These are phyloP conservation scores for Nepenthes alata DNA, from an alignment of 179 eudicot species.

Conservation along the genomic window DNA sequence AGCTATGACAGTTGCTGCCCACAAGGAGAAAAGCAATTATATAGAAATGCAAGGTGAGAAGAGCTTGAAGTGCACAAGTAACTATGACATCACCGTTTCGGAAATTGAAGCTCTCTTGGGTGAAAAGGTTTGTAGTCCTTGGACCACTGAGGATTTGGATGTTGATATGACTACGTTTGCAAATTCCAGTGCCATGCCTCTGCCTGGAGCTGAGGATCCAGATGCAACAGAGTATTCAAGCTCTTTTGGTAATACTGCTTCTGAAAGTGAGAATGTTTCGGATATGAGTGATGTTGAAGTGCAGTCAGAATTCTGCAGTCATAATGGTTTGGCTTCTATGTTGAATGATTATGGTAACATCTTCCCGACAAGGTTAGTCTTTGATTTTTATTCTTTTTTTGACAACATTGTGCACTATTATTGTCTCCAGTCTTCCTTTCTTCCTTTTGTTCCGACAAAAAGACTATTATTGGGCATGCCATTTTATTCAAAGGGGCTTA, in stretches of 20 bases:
- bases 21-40: slow-evolving; percentile 13
- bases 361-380: slow-evolving; percentile 46
- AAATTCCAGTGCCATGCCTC: slow-evolving; percentile 19
- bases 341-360: slow-evolving; percentile 33
- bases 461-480: too few species aligned
- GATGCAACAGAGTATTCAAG: slow-evolving; percentile 86
- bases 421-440: not conserved
- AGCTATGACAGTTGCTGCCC: slow-evolving; percentile 19
- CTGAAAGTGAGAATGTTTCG: slow-evolving; percentile 46
- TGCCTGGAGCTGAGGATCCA: slow-evolving; percentile 36
- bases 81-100: slow-evolving; percentile 21
- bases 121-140: slow-evolving; percentile 24
- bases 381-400: not conserved
- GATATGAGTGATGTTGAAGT: slow-evolving; percentile 74
- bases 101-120: slow-evolving; percentile 29
- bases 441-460: not conserved
- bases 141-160: slow-evolving; percentile 15
- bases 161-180: slow-evolving; percentile 27
- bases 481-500: too few species aligned
- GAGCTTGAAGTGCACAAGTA: slow-evolving; percentile 24
- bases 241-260: slow-evolving; percentile 67
- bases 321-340: slow-evolving; percentile 29
- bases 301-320: slow-evolving; percentile 52
- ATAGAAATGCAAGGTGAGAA: slow-evolving; percentile 22
- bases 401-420: not conserved